Evolutionary conservation across 495 filamentous ascomycete species (phyloP).

Genomic region (Lineolata rhizophorae): DNA sequence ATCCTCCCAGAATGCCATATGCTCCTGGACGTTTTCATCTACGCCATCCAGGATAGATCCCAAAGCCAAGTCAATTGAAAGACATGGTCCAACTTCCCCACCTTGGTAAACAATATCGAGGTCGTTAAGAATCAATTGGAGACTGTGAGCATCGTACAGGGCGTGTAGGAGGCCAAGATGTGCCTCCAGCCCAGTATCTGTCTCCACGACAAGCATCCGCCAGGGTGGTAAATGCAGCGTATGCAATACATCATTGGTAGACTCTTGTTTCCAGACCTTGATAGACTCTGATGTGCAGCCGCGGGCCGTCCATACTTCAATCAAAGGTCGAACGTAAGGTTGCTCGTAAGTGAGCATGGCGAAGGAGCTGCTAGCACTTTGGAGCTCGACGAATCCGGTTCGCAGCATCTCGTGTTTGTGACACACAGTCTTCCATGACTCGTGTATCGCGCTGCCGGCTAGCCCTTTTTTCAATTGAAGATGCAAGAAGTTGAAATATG

Average conservation of each 20-base stretch:
- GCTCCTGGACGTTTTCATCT: slow-evolving; percentile 14
- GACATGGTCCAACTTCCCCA: slow-evolving; percentile 7
- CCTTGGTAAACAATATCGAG: slow-evolving; percentile 23
- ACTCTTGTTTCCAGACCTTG: slow-evolving; percentile 5
- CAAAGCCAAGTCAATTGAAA: slow-evolving; percentile 23
- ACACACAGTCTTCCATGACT: slow-evolving; percentile 13
- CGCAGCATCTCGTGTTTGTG: slow-evolving; percentile 16
- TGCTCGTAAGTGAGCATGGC: slow-evolving; percentile 38
- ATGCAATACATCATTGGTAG: slow-evolving; percentile 5
- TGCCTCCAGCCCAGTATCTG: slow-evolving; percentile 11
- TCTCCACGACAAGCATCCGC: slow-evolving; percentile 21
- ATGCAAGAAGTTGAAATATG: slow-evolving; percentile 46
- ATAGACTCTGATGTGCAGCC: too few relatives aligned
- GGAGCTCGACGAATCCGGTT: slow-evolving; percentile 15
- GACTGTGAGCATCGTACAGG: slow-evolving; percentile 54
- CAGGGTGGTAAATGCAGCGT: slow-evolving; percentile 25
- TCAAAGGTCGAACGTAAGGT: slow-evolving; percentile 3
- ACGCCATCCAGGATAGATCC: slow-evolving; percentile 16
- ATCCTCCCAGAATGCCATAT: slow-evolving; percentile 35
- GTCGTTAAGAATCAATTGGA: slow-evolving; percentile 35
- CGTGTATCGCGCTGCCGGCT: too few relatives aligned
- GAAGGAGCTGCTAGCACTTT: slow-evolving; percentile 26
- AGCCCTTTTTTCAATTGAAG: slow-evolving; percentile 39
- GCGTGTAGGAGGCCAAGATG: slow-evolving; percentile 45
- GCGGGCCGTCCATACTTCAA: too few relatives aligned